Evolutionary conservation across 768 basidiomycete genomes (phyloP).

Genomic region (Hebeloma cylindrosporum): DNA sequence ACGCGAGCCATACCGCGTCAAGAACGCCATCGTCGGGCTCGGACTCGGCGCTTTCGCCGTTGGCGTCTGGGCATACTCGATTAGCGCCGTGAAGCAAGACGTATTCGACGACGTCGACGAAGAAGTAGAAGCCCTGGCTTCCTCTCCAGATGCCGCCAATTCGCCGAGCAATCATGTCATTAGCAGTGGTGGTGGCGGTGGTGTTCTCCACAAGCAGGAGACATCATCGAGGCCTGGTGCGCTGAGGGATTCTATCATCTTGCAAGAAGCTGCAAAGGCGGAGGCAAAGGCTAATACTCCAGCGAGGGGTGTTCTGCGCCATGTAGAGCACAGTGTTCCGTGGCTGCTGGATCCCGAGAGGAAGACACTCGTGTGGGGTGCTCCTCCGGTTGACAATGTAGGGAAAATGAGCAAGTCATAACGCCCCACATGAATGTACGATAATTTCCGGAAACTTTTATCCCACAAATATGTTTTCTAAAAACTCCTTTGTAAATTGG

Average conservation of each 20-base stretch:
- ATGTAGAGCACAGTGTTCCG: conserved; percentile 48
- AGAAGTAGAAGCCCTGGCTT: conserved; percentile 61
- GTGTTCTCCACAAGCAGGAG: too few relatives aligned
- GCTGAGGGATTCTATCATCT: not conserved
- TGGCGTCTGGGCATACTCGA: conserved; percentile 90
- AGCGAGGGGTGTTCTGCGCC: conserved; percentile 28
- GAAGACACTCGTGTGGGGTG: conserved; percentile 72
- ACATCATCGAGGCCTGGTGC: not conserved
- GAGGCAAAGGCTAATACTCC: not conserved
- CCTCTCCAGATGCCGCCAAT: too few relatives aligned
- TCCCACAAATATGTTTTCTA: not conserved
- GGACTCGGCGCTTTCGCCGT: conserved; percentile 70
- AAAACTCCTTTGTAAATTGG: too few relatives aligned
- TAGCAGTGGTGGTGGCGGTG: too few relatives aligned
- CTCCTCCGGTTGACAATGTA: conserved; percentile 64
- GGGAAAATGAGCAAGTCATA: conserved; percentile 43
- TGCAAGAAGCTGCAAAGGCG: conserved; percentile 9
- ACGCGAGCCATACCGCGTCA: conserved; percentile 75
- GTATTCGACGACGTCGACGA: conserved; percentile 87
- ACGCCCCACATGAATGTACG: conserved; percentile 3
- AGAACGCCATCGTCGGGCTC: conserved; percentile 79
- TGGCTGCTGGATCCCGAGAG: conserved; percentile 55
- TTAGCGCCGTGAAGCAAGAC: conserved; percentile 92
- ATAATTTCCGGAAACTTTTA: not conserved
- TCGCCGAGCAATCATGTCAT: too few relatives aligned